Conservation (phyloP, 306 rosid species). For the Sphenostylis stenocarpa region DNA sequence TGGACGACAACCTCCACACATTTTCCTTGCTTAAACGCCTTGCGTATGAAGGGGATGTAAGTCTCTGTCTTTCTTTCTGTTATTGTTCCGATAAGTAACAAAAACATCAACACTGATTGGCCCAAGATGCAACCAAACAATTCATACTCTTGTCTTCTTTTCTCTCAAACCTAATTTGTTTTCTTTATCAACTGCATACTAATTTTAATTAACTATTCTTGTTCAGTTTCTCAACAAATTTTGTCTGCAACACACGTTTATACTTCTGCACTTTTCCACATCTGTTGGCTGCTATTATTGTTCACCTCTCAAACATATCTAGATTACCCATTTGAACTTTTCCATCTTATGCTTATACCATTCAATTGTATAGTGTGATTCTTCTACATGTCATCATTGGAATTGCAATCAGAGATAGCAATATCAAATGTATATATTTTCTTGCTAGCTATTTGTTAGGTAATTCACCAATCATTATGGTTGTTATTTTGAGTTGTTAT, state of each 20-base stretch:
- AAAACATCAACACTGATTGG: neutral
- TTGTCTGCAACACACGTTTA: neutral
- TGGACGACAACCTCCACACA: constrained; percentile 62
- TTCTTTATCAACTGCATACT: neutral
- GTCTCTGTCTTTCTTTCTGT: constrained; percentile 1
- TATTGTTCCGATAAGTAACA: neutral
- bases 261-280: neutral
- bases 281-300: neutral
- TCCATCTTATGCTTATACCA: neutral
- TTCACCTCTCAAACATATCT: neutral
- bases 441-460: neutral
- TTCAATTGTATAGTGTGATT: neutral
- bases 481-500: neutral
- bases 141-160: neutral
- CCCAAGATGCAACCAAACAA: neutral
- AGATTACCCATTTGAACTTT: neutral
- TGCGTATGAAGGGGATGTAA: constrained; percentile 75
- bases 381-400: neutral
- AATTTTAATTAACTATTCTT: neutral
- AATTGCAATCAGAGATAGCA: neutral
- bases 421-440: neutral
- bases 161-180: neutral
- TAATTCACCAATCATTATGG: neutral
- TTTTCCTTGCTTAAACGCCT: constrained; percentile 67
- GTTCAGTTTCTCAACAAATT: neutral